Evolutionary conservation across 2,329 filamentous ascomycete genomes (phyloP).

Genomic region (Paraphoma sp.): DNA sequence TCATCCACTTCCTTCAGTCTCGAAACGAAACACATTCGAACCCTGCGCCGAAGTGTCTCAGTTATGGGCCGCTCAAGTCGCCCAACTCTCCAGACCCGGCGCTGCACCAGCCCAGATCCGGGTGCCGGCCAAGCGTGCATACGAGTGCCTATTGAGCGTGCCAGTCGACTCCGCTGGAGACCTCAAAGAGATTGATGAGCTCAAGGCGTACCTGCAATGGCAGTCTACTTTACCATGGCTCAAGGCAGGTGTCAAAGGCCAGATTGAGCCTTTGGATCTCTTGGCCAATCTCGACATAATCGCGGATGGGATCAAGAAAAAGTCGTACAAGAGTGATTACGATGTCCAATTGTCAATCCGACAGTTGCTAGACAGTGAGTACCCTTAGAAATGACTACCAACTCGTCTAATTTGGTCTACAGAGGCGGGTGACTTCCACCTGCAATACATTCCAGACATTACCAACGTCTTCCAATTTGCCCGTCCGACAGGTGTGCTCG

Average conservation of each 20-base stretch:
- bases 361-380: constrained; percentile 19
- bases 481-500: constrained; percentile 35
- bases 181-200: constrained; percentile 19
- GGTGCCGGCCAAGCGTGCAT: constrained; percentile 15
- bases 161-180: constrained; percentile 28
- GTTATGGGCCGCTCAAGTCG: neutral
- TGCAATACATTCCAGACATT: constrained; percentile 31
- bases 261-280: constrained; percentile 33
- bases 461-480: constrained; percentile 5
- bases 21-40: constrained; percentile 14
- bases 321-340: constrained; percentile 36
- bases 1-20: constrained; percentile 12
- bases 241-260: constrained; percentile 28
- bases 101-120: neutral
- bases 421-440: constrained; percentile 38
- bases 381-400: too few relatives aligned
- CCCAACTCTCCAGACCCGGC: neutral
- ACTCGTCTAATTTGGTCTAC: neutral
- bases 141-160: constrained; percentile 27
- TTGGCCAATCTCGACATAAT: neutral
- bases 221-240: constrained; percentile 40
- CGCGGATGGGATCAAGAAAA: constrained; percentile 14
- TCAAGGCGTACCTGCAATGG: constrained; percentile 31
- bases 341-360: constrained; percentile 38
- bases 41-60: constrained; percentile 1